Evolutionary conservation across 208 protist species (phyloP).

Genomic region (Vickermania spadyakhi): DNA sequence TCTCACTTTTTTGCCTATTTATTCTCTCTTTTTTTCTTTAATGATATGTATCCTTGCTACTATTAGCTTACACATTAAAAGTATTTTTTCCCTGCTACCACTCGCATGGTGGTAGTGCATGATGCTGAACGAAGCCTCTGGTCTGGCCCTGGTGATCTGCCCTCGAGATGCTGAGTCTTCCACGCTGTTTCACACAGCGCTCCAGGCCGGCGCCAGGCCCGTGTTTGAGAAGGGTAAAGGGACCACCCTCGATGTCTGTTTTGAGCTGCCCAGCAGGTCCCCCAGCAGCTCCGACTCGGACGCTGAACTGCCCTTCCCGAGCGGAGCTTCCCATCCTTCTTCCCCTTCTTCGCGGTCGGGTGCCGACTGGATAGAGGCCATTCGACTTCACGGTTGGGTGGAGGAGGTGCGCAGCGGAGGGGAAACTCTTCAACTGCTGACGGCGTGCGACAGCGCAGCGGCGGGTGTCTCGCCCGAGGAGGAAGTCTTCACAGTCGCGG

Average conservation of each 20-base stretch:
- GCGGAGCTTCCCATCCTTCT: background rate
- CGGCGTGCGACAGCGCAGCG: background rate
- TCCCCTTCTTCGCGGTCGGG: background rate
- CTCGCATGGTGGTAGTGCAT: no score
- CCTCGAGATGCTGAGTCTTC: background rate
- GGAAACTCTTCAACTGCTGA: conserved; percentile 15
- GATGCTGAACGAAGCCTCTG: no score
- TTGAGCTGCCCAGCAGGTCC: background rate
- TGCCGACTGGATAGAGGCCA: background rate
- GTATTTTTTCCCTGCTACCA: no score
- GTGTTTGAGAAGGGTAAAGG: background rate
- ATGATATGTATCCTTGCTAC: no score
- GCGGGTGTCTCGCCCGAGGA: background rate
- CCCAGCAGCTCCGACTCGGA: background rate
- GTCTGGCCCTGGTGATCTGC: background rate
- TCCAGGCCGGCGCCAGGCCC: background rate
- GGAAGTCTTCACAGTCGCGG: background rate
- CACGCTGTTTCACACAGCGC: background rate
- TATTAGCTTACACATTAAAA: no score
- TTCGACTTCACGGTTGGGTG: conserved; percentile 25
- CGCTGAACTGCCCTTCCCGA: background rate
- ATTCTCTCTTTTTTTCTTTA: no score
- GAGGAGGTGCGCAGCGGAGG: conserved; percentile 14
- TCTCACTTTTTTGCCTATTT: no score
- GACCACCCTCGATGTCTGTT: background rate